phyloP scores from a whole-genome alignment of 2,329 filamentous ascomycete genomes.

The Xylaria sp. region DNA sequence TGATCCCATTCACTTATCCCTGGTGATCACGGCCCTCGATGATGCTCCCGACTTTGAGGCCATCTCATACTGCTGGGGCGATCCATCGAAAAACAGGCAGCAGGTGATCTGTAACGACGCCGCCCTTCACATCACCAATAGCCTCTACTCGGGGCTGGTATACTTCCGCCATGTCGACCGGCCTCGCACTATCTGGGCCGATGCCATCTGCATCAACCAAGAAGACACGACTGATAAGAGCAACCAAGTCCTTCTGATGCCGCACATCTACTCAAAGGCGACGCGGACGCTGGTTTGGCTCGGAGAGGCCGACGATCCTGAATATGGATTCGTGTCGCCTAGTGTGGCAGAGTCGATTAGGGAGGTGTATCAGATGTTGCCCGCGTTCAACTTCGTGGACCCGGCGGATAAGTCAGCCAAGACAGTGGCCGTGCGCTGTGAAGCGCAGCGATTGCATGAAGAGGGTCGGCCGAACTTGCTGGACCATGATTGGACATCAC shows the following conservation, averaged over 20 bases:
- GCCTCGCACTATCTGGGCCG: constrained; percentile 10
- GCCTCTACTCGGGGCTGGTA: constrained; percentile 4
- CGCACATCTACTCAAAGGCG: constrained; percentile 12
- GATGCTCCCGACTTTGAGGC: constrained; percentile 6
- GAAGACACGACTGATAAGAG: constrained; percentile 4
- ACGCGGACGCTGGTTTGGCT: constrained; percentile 7
- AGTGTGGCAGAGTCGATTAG: constrained; percentile 1
- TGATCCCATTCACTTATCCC: constrained; percentile 4
- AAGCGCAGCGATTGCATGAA: background rate
- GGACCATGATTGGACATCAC: constrained; percentile 10
- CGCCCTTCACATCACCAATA: constrained; percentile 3
- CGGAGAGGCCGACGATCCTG: constrained; percentile 2
- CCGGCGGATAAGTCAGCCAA: background rate
- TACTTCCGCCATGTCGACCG: constrained; percentile 11
- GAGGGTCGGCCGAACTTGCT: constrained; percentile 9
- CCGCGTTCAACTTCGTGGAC: constrained; percentile 1
- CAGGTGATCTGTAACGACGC: constrained; percentile 3
- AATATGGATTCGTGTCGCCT: constrained; percentile 1
- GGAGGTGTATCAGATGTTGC: background rate
- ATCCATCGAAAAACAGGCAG: background rate
- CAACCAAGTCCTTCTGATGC: constrained; percentile 7
- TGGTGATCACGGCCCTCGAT: background rate
- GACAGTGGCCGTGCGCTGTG: background rate
- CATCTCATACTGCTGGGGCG: constrained; percentile 9
- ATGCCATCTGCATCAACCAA: constrained; percentile 11